phyloP scores from a whole-genome alignment of 768 basidiomycete genomes.

The Nidularia pulvinata region DNA sequence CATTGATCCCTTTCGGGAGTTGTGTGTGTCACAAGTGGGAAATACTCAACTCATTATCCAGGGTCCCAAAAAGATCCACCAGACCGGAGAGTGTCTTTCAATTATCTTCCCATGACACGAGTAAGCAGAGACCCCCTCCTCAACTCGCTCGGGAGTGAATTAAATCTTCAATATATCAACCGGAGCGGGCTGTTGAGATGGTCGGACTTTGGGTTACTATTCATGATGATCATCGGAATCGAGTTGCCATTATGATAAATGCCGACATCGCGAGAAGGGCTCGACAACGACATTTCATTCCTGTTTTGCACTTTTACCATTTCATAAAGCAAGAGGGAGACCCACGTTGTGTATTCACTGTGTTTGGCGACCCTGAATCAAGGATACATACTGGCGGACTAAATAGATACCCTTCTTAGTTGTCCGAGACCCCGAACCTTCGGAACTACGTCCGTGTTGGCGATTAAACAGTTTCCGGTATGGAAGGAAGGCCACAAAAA shows the following conservation, averaged over 20 bases:
- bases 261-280: constrained; percentile 6
- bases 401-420: constrained; percentile 28
- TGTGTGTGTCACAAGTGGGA: constrained; percentile 10
- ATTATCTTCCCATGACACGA: background rate
- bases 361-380: constrained; percentile 27
- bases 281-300: constrained; percentile 1
- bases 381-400: constrained; percentile 19
- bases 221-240: constrained; percentile 7
- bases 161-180: too few relatives aligned
- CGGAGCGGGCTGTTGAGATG: constrained; percentile 7
- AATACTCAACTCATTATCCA: constrained; percentile 1
- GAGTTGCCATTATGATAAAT: constrained; percentile 9
- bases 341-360: constrained; percentile 15
- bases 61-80: background rate
- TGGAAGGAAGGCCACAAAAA: constrained; percentile 26
- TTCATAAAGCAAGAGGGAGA: background rate
- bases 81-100: background rate
- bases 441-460: constrained; percentile 11
- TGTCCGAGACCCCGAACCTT: constrained; percentile 16
- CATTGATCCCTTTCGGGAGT: background rate
- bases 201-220: background rate
- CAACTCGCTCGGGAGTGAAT: too few relatives aligned
- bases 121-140: too few relatives aligned
- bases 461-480: constrained; percentile 29
- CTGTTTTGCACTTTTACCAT: too few relatives aligned